Base-by-base conservation (phyloP, 164 flowering plant species). In the Nelumbo lutea region DNA sequence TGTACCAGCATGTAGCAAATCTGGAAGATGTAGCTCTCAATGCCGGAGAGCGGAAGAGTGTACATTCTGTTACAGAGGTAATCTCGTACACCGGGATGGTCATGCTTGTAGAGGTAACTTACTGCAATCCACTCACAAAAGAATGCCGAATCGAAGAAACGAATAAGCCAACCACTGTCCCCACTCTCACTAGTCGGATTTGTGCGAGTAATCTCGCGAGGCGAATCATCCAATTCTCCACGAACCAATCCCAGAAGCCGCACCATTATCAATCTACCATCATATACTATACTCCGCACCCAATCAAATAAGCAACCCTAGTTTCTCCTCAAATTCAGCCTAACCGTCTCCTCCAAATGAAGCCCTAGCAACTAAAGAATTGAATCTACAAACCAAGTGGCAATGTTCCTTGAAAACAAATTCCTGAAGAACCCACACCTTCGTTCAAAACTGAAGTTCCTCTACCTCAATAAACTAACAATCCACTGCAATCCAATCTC, bases 101-200 rank as follows among this genome's bases (percentile, higher is more conserved):
- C 93, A 77, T 96, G 98, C 81, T 96, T 96, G 79, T 96, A 96
- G 2, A 96, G 78, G 67, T 96, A 96, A 77, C 99, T 92, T 62
- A 96, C 99, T 8, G 99, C 99, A 62, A 96, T 96, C 98, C 99
- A 96, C 87, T 96, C 99, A 67, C 99, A 96, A 81, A 96, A 93
- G 62, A 96, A 96, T 0, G 97, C 88, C 1, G 99, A 96, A 71
- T 96, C 97, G 43, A 96, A 96, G 75, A 96, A 96, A 27, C 99
- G 80, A 52, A 96, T 90, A 40, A 96, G 88, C 99, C 98, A 96
- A 3, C 99, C 99, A 65, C 73, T 93, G 74, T 90, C 97, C 2
- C 97, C 88, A 40, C 76, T 79, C 41, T 85, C 91, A 68, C 89
- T 82, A 3, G 83, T 69, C 41, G 82, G 82, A 62, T 62, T 77